These are phyloP conservation scores for Erodium trifolium DNA, from an alignment of 441 rosid species.

Conservation along the genomic window DNA sequence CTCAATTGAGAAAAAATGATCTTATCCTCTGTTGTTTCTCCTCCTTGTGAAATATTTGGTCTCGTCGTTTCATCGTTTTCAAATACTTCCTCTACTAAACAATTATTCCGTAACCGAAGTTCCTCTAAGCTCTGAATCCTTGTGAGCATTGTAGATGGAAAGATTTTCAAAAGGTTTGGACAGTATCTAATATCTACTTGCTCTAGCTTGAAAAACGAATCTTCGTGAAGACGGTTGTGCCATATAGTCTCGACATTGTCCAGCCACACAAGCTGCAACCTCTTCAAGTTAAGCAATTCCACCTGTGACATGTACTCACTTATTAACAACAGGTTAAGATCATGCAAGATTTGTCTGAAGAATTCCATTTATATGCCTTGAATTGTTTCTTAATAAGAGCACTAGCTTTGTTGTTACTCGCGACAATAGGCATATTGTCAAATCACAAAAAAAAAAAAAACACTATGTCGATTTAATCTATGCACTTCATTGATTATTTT, in stretches of 20 bases:
- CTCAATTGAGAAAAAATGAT: neutral
- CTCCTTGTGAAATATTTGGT: neutral
- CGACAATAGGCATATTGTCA: too few relatives aligned
- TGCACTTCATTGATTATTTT: too few relatives aligned
- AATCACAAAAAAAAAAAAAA: too few relatives aligned
- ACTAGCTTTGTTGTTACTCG: too few relatives aligned
- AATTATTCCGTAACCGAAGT: neutral
- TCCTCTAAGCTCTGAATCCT: constrained; percentile 7
- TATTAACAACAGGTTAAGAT: too few relatives aligned
- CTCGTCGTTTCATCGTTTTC: neutral
- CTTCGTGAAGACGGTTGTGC: neutral
- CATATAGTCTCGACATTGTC: neutral
- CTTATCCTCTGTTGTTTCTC: neutral
- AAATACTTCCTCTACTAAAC: constrained; percentile 9
- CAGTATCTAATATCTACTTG: neutral
- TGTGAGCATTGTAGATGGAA: constrained; percentile 4
- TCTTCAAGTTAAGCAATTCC: neutral
- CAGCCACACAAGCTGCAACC: neutral
- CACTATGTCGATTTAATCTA: too few relatives aligned
- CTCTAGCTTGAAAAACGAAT: neutral
- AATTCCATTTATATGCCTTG: too few relatives aligned
- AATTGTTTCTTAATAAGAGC: too few relatives aligned
- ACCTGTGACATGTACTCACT: neutral
- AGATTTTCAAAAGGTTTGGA: constrained; percentile 1
- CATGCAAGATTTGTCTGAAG: too few relatives aligned